Evolutionary conservation across 1,284 basidiomycete species (phyloP).

Genomic region (Golubevia pallescens): DNA sequence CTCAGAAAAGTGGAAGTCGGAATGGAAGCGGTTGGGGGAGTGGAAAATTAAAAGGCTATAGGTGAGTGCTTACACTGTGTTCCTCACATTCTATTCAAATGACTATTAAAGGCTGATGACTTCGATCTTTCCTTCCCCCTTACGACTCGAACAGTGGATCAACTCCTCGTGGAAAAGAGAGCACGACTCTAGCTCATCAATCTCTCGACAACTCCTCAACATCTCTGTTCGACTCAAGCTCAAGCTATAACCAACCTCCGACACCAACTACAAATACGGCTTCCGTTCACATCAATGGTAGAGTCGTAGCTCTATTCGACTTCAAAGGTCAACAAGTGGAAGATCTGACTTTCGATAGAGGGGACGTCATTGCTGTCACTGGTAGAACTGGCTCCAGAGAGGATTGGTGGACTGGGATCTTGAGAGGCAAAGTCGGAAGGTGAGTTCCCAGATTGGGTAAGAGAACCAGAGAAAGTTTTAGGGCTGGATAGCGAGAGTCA

Average conservation of each 20-base stretch:
- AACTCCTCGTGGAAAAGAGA: neutral
- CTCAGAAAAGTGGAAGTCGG: neutral
- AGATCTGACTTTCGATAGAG: constrained; percentile 48
- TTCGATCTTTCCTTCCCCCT: too few species aligned
- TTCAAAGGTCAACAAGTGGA: constrained; percentile 45
- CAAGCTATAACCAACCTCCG: constrained; percentile 1
- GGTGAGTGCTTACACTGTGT: neutral
- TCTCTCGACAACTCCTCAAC: constrained; percentile 4
- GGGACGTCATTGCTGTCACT: constrained; percentile 54
- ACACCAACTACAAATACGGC: neutral
- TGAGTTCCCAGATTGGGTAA: constrained; percentile 1
- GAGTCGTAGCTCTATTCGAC: constrained; percentile 48
- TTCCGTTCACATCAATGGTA: constrained; percentile 1
- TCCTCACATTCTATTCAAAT: neutral
- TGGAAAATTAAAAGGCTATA: neutral
- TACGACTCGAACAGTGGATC: too few species aligned
- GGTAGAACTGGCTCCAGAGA: constrained; percentile 36
- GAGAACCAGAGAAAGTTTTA: too few species aligned
- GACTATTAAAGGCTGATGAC: too few species aligned
- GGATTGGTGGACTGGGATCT: constrained; percentile 51
- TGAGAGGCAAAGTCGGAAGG: constrained; percentile 20
- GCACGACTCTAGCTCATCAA: neutral
- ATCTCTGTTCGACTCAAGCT: neutral
- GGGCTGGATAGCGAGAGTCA: too few species aligned
- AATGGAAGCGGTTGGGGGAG: neutral